Evolutionary conservation across 257 asterid species (phyloP), one percentile per base, ranked within the genome.

Genomic region (Ballota nigra): DNA sequence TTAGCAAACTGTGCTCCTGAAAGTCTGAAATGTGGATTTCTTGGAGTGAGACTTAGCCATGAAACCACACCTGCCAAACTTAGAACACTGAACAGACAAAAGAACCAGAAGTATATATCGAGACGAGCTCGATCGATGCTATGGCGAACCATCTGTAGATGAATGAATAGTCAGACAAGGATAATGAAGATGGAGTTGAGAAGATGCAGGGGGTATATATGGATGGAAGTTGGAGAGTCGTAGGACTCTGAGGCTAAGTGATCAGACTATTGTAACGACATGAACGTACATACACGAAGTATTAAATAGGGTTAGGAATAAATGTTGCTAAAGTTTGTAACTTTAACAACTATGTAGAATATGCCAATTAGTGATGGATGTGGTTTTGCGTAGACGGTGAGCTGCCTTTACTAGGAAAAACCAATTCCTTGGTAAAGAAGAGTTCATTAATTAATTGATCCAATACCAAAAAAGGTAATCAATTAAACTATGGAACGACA

Each of bases 11-110:
- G 73, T 2, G 63, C 34, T 0, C 22, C 68, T 36, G 75, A 67
- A 16, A 84, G 55, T 10, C 58, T 45, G 76, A 84, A 63, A 56
- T 31, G 24, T 1, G 88, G 88, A 10, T 76, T 68, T 75, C 20
- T 79, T 5, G 88, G 88, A 22, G 73, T 79, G 34, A 84, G 69
- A 49, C 84, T 76, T n/a, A 74, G 83, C 88, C 88, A 81, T 71
- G 74, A 60, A 60, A 70, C 72, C 12, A 73, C 34, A 11, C 69
- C 85, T 3, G 71, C 74, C 75, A 77, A 33, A 58, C 71, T 10
- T 23, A 84, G 77, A 6, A 81, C 82, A 22, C 63, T 45, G 0
- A 81, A 13, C 23, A 81, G 77, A 61, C 73, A 74, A 20, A 76
- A 67, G 43, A 62, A 76, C 82, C 83, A 81, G 53, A 36, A 38